phyloP scores from a whole-genome alignment of 108 stramenopile species.

The Cyclotella atomus region DNA sequence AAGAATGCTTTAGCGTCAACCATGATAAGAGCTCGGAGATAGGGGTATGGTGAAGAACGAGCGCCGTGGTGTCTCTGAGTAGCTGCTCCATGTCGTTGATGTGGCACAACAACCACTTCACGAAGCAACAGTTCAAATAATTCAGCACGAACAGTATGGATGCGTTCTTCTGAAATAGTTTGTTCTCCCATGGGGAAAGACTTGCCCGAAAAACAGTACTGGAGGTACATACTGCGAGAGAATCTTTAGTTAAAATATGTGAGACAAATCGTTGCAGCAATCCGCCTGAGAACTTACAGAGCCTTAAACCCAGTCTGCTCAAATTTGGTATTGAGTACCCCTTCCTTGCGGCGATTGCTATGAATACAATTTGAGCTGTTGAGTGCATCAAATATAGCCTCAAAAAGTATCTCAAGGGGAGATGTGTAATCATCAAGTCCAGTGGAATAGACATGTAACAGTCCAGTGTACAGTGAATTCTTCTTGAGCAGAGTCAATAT shows the following conservation, averaged over 20 bases:
- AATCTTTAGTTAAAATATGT: constrained; percentile 11
- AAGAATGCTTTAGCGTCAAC: constrained; percentile 78
- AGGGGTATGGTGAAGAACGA: constrained; percentile 71
- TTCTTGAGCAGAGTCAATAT: constrained; percentile 71
- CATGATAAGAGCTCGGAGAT: constrained; percentile 68
- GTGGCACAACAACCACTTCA: constrained; percentile 35
- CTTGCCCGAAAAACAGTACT: constrained; percentile 72
- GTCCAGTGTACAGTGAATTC: constrained; percentile 83
- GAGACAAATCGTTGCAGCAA: no score
- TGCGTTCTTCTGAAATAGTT: constrained; percentile 50
- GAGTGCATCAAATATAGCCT: constrained; percentile 68
- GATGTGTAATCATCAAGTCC: constrained; percentile 81
- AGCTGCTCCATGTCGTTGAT: not conserved
- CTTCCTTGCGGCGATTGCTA: constrained; percentile 46
- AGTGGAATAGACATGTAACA: constrained; percentile 80
- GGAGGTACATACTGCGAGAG: constrained; percentile 60
- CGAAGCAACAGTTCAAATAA: constrained; percentile 59
- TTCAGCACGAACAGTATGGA: constrained; percentile 50
- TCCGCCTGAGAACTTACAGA: no score
- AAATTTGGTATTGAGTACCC: constrained; percentile 51
- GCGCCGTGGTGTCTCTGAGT: constrained; percentile 30
- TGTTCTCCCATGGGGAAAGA: constrained; percentile 66
- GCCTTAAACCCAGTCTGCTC: constrained; percentile 76
- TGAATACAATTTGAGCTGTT: constrained; percentile 41
- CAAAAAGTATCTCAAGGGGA: constrained; percentile 76